These are phyloP conservation scores for Wickerhamiella brachini DNA, from an alignment of 805 yeast species.

Conservation along the genomic window DNA sequence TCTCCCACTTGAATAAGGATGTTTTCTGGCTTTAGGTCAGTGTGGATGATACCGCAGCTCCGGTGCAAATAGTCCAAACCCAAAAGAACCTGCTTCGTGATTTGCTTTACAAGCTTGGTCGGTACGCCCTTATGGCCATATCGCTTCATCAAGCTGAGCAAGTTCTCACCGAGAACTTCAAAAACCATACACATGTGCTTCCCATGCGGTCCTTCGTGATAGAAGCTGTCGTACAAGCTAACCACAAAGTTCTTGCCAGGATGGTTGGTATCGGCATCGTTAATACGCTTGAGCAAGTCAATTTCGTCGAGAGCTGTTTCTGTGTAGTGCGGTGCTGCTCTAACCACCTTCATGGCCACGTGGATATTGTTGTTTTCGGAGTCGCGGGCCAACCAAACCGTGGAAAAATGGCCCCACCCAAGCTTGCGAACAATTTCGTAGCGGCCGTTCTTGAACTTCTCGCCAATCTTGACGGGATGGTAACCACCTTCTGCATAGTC, in stretches of 20 bases:
- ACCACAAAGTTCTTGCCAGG: constrained; percentile 77
- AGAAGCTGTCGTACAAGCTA: constrained; percentile 67
- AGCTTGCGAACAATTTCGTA: constrained; percentile 75
- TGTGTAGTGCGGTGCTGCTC: constrained; percentile 80
- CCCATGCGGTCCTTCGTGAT: constrained; percentile 84
- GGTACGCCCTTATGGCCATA: constrained; percentile 75
- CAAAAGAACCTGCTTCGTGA: constrained; percentile 60
- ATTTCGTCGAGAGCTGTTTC: constrained; percentile 94
- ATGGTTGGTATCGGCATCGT: constrained; percentile 50
- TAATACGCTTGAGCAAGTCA: constrained; percentile 50
- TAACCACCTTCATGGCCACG: constrained; percentile 88
- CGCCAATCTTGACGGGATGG: constrained; percentile 88
- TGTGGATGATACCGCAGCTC: constrained; percentile 60
- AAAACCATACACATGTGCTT: constrained; percentile 92
- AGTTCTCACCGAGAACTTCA: constrained; percentile 90
- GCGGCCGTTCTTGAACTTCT: constrained; percentile 57
- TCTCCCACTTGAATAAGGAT: constrained; percentile 71
- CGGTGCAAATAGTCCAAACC: constrained; percentile 63
- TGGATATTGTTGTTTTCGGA: constrained; percentile 43
- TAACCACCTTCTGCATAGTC: constrained; percentile 92
- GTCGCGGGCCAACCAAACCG: constrained; percentile 80
- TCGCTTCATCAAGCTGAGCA: constrained; percentile 69
- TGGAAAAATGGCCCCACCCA: constrained; percentile 98
- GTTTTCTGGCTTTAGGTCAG: constrained; percentile 63
- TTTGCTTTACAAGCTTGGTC: constrained; percentile 57